These are phyloP conservation scores for Syzygium grande DNA, from an alignment of 345 rosid species.

Conservation along the genomic window DNA sequence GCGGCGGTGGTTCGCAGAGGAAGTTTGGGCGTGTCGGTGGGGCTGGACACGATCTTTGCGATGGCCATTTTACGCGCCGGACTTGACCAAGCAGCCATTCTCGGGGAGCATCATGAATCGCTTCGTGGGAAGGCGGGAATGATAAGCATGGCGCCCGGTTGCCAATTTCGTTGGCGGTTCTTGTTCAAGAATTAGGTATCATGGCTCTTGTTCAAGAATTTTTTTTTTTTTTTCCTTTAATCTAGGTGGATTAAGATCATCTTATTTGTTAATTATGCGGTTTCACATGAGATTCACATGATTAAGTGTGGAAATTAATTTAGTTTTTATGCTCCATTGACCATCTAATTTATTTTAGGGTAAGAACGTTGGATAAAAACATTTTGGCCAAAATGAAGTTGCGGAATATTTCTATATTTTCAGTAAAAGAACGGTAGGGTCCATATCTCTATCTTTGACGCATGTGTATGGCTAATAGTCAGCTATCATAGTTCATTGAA, in stretches of 20 bases:
- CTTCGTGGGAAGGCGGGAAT: no score
- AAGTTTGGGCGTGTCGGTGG: no score
- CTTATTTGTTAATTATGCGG: background rate
- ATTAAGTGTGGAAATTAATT: no score
- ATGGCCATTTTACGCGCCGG: no score
- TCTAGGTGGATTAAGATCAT: background rate
- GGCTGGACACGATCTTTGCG: no score
- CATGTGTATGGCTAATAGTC: background rate
- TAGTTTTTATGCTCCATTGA: background rate
- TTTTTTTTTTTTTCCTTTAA: background rate
- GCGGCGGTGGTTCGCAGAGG: no score
- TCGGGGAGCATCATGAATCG: no score
- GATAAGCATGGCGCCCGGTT: no score
- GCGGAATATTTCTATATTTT: background rate
- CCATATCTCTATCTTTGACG: background rate
- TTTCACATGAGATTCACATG: rapidly evolving
- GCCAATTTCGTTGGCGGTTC: background rate
- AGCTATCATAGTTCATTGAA: background rate
- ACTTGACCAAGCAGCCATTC: no score
- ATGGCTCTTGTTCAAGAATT: no score
- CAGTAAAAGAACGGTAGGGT: background rate
- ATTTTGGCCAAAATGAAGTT: background rate
- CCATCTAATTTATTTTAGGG: background rate
- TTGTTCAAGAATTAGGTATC: background rate
- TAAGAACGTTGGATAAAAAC: background rate